Conservation (phyloP, 2,329 filamentous ascomycete species). For the Hymenoscyphus salicellus region DNA sequence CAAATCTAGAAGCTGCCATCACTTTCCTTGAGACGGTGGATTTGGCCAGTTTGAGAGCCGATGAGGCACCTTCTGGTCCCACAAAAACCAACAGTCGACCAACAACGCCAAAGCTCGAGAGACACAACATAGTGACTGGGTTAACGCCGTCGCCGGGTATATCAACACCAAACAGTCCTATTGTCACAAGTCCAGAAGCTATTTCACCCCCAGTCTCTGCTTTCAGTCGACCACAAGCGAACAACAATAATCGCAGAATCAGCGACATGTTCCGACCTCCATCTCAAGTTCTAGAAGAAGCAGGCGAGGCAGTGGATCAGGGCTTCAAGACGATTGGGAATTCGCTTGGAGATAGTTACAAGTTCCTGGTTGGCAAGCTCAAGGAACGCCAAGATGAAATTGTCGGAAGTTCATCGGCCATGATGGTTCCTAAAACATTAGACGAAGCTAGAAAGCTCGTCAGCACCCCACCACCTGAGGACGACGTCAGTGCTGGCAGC, state of each 20-base stretch:
- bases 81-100: slow-evolving; percentile 52
- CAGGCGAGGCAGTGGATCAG: slow-evolving; percentile 87
- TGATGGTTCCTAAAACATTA: slow-evolving; percentile 76
- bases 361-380: slow-evolving; percentile 84
- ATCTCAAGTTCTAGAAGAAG: slow-evolving; percentile 69
- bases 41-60: slow-evolving; percentile 78
- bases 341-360: slow-evolving; percentile 88
- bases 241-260: slow-evolving; percentile 68
- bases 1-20: slow-evolving; percentile 91
- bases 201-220: slow-evolving; percentile 33
- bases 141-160: slow-evolving; percentile 34
- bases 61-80: slow-evolving; percentile 70
- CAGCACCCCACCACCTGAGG: slow-evolving; percentile 59
- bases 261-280: slow-evolving; percentile 86
- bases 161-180: slow-evolving; percentile 25
- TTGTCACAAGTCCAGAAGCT: slow-evolving; percentile 35
- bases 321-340: slow-evolving; percentile 87
- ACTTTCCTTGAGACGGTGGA: slow-evolving; percentile 95
- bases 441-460: slow-evolving; percentile 91
- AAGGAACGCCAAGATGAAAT: slow-evolving; percentile 62
- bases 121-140: slow-evolving; percentile 31
- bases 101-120: slow-evolving; percentile 43
- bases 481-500: slow-evolving; percentile 46
- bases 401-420: slow-evolving; percentile 46
- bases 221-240: slow-evolving; percentile 33